phyloP scores from a whole-genome alignment of 2,329 filamentous ascomycete genomes.

The Alternaria sp. region DNA sequence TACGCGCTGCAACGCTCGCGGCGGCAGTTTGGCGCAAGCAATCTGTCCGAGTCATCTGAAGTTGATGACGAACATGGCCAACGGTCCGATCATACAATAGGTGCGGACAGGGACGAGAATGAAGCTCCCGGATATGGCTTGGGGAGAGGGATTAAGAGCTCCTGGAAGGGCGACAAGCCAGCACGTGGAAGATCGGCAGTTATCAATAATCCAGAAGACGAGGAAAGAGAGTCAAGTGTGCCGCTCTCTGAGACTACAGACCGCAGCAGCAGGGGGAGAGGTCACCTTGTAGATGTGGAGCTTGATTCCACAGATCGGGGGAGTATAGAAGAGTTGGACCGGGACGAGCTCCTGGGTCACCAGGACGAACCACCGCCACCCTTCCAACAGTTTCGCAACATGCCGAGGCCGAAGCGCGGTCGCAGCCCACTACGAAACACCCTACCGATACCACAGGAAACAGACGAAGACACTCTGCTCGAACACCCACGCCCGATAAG shows the following conservation, averaged over 20 bases:
- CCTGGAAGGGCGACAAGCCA: slow-evolving; percentile 60
- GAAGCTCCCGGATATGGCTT: slow-evolving; percentile 49
- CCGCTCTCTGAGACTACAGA: slow-evolving; percentile 50
- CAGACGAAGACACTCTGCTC: slow-evolving; percentile 57
- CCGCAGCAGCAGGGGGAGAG: slow-evolving; percentile 64
- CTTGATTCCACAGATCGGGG: slow-evolving; percentile 69
- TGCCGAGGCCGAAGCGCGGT: slow-evolving; percentile 47
- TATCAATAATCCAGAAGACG: slow-evolving; percentile 39
- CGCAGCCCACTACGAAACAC: slow-evolving; percentile 51
- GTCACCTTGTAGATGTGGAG: slow-evolving; percentile 81
- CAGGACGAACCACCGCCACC: slow-evolving; percentile 61
- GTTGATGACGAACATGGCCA: slow-evolving; percentile 71
- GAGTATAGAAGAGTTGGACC: slow-evolving; percentile 51
- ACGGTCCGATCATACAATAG: slow-evolving; percentile 57
- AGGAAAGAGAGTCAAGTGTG: slow-evolving; percentile 50
- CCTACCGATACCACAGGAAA: slow-evolving; percentile 56
- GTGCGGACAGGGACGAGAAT: slow-evolving; percentile 53
- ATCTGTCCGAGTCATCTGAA: slow-evolving; percentile 84
- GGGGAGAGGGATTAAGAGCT: slow-evolving; percentile 61
- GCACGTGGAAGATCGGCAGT: slow-evolving; percentile 48
- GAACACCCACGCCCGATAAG: slow-evolving; percentile 54
- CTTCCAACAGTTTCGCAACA: slow-evolving; percentile 62
- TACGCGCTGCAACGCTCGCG: slow-evolving; percentile 90
- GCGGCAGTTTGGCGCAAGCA: slow-evolving; percentile 82
- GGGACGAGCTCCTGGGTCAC: slow-evolving; percentile 43